Base-by-base conservation (phyloP, 1,139 yeast genomes). In the Komagataea norvegica region DNA sequence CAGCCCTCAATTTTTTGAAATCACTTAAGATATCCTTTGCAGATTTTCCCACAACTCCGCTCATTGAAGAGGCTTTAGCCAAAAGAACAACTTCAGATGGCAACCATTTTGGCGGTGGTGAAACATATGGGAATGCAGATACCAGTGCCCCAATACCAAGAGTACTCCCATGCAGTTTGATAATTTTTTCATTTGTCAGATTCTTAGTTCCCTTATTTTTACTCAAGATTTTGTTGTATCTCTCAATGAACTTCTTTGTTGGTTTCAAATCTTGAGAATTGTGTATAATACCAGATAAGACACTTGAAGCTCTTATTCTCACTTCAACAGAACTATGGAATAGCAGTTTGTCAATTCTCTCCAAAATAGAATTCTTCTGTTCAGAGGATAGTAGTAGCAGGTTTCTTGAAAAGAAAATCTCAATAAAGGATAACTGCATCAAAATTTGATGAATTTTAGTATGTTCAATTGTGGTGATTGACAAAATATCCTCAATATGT, bases 91-190 rank as follows among this genome's bases (percentile, higher is more conserved):
- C 67, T 20, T 86, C 74, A 14, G 68, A 66, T 1, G 97, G 96
- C 18, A 91, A 72, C 97, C 97, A 93, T 33, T 52, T 45, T 4
- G 98, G 98, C 3, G 95, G 93, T 0, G 98, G 98, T 2, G 95
- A 83, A 8, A 73, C 69, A 56, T 87, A 91, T 3, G 97, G 91
- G 62, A 84, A 91, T 1, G 98, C 97, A 41, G 84, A 80, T 3
- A 91, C 78, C 30, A 91, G 65, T 0, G 97, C 84, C 4, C 97
- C 95, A 10, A 91, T 65, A 0, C 97, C 97, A 20, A 93, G 65
- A 0, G 91, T 83, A 3, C 96, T 89, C 3, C 93, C 95, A 55
- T 91, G 98, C 7, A 89, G 64, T 10, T 64, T 60, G 10, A 73
- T 64, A 3, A 62, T 52, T 44, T 77, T 77, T 5, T 68, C 70